phyloP scores from a whole-genome alignment of 2,329 filamentous ascomycete species.

The Fragosphaeria purpurea region DNA sequence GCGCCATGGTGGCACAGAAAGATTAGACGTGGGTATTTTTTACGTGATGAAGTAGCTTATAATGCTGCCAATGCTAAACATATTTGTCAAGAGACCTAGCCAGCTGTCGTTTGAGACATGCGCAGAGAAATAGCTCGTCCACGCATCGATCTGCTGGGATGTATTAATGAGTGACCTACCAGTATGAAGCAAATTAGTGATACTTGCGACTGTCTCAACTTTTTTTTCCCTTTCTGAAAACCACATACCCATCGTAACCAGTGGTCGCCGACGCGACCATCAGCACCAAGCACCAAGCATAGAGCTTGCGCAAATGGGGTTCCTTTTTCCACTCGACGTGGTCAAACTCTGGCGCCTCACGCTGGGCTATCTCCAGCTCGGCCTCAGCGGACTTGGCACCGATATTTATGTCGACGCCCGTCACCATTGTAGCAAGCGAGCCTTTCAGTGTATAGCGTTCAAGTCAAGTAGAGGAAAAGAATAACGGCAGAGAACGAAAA shows the following conservation, averaged over 20 bases:
- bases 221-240: no score
- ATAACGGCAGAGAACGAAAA: no score
- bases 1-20: no score
- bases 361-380: no score
- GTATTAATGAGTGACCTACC: slow-evolving; percentile 44
- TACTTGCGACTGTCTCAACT: no score
- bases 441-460: no score
- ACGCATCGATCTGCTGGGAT: slow-evolving; percentile 45
- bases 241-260: slow-evolving; percentile 43
- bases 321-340: slow-evolving; percentile 30
- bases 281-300: slow-evolving; percentile 29
- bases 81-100: slow-evolving; percentile 40
- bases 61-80: slow-evolving; percentile 42
- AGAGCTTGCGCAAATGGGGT: slow-evolving; percentile 30
- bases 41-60: slow-evolving; percentile 34
- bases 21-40: no score
- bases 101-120: slow-evolving; percentile 28
- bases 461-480: no score
- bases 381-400: no score
- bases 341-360: slow-evolving; percentile 12
- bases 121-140: slow-evolving; percentile 41
- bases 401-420: no score
- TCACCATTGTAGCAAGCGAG: no score
- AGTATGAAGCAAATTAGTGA: neutral
- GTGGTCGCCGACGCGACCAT: slow-evolving; percentile 52